Evolutionary conservation across 148 eudicot genomes (phyloP), one percentile per base, ranked within the genome.

Genomic region (Persicaria maculosa): DNA sequence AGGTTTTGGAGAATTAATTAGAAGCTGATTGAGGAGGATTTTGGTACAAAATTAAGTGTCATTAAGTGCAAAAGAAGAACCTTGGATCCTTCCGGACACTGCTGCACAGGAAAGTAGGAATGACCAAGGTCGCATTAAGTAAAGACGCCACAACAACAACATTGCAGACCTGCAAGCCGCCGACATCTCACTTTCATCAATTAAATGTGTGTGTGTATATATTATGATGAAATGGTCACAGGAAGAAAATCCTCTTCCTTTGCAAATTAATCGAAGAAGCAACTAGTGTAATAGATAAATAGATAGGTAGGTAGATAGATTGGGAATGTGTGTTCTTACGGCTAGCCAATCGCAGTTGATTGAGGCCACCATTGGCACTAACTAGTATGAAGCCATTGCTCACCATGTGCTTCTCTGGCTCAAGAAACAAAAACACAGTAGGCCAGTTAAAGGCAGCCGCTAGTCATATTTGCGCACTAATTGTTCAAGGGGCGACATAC

Each of bases 341-440:
- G 0, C 31, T 25, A 1, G 1, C 31, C 1, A 0, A 1, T 0
- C 1, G 0, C 31, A 25, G 31, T 1, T 1, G 0, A 0, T 94
- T 94, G 59, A 94, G 91, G 36, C 98, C 98, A 81, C 98, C 98
- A 82, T 94, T 94, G 65, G 98, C 98, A 77, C 98, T 91, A 50
- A 94, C 88, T 75, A 91, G 74, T 78, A 93, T 81, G 77, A 50
- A 91, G 64, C 98, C 97, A 57, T 78, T 91, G 83, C 77, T 86
- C 50, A 76, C 78, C 73, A 68, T 74, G 19, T 80, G 76, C 74
- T 79, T 82, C 74, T 81, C 98, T 93, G 85, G 75, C 83, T 73
- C 81, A 79, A 67, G 74, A 78, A 77, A 19, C 59, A 53, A 44
- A 70, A 72, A 50, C 61, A 6, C 15, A 6, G 7, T 11, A 16